Evolutionary conservation across 2,329 filamentous ascomycete genomes (phyloP).

Genomic region (Didymella pomorum): DNA sequence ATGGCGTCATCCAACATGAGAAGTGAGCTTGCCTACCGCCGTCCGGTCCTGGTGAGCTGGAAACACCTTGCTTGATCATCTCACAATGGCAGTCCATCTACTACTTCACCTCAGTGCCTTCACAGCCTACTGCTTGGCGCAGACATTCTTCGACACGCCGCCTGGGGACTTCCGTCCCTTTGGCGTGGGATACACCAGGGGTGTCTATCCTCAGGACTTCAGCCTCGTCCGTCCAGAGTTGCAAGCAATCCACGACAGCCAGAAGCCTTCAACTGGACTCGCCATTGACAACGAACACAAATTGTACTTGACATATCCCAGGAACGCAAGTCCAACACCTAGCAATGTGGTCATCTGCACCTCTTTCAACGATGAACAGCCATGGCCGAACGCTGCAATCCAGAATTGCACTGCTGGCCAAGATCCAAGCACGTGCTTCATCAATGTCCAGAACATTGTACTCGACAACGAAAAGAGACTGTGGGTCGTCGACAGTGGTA

Average conservation of each 20-base stretch:
- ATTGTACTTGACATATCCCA: constrained; percentile 55
- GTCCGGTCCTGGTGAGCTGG: not conserved
- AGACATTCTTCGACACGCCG: constrained; percentile 22
- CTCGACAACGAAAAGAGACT: constrained; percentile 51
- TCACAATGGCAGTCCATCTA: not conserved
- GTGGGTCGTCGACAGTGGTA: constrained; percentile 55
- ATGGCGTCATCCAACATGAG: constrained; percentile 6
- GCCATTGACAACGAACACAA: constrained; percentile 50
- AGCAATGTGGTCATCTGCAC: constrained; percentile 53
- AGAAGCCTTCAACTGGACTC: constrained; percentile 50
- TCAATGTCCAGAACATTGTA: constrained; percentile 58
- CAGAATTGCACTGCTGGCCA: constrained; percentile 53
- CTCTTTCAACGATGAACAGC: constrained; percentile 49
- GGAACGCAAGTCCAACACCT: constrained; percentile 49
- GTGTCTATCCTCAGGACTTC: constrained; percentile 47
- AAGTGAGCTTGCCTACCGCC: not conserved
- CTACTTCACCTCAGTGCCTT: not conserved
- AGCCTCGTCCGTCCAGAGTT: constrained; percentile 47
- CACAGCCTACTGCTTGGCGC: not conserved
- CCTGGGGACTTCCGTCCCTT: constrained; percentile 23
- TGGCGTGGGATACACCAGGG: constrained; percentile 24
- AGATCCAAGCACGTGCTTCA: constrained; percentile 54
- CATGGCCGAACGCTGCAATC: constrained; percentile 52
- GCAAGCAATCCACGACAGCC: constrained; percentile 51
- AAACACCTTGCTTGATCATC: not conserved